These are phyloP conservation scores for Penicillium sp. DNA, from an alignment of 2,329 filamentous ascomycete species.

Conservation along the genomic window DNA sequence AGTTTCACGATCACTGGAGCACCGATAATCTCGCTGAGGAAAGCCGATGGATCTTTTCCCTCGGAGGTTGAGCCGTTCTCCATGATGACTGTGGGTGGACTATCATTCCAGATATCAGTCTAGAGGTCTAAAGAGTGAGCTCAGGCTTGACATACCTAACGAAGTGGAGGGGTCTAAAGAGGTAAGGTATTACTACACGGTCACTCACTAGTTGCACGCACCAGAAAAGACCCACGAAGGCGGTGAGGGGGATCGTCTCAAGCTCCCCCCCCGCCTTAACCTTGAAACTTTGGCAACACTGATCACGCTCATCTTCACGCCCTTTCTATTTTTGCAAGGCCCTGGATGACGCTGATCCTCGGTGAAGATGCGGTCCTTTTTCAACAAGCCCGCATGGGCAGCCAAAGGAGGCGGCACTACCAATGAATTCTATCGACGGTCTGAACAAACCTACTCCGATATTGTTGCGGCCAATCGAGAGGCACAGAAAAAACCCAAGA, in stretches of 20 bases:
- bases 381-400: constrained; percentile 57
- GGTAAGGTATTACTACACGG: background rate
- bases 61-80: constrained; percentile 71
- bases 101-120: background rate
- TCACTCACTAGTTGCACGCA: background rate
- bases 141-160: background rate
- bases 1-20: constrained; percentile 93
- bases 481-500: constrained; percentile 30
- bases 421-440: constrained; percentile 51
- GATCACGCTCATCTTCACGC: background rate
- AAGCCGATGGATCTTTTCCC: constrained; percentile 88
- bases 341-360: background rate
- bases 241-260: background rate
- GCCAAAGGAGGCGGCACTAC: constrained; percentile 36
- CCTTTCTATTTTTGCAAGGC: background rate
- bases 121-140: background rate
- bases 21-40: constrained; percentile 91
- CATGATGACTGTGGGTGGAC: constrained; percentile 50
- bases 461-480: constrained; percentile 44
- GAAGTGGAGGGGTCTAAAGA: background rate
- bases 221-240: background rate
- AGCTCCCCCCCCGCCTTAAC: background rate
- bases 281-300: background rate
- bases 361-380: constrained; percentile 48
- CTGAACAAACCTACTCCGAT: constrained; percentile 48